Evolutionary conservation across 2,329 filamentous ascomycete species (phyloP).

Genomic region (Arthroderma sp.): DNA sequence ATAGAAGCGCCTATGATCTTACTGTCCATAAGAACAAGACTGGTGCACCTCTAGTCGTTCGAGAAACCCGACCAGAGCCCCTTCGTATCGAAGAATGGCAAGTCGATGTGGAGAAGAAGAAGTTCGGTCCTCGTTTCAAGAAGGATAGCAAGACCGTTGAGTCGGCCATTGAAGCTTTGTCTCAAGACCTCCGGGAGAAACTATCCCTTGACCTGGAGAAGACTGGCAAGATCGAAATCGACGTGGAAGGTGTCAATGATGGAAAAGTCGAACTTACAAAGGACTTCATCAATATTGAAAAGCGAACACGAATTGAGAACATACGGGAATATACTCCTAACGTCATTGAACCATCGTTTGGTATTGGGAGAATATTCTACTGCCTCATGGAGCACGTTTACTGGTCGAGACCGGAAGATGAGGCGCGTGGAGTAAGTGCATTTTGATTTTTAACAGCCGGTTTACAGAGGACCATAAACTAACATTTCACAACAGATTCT

Average conservation of each 20-base stretch:
- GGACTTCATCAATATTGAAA: constrained; percentile 73
- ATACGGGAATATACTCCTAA: constrained; percentile 87
- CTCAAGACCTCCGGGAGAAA: constrained; percentile 70
- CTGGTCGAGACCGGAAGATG: constrained; percentile 77
- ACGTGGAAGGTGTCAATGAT: constrained; percentile 53
- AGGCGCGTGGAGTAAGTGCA: constrained; percentile 70
- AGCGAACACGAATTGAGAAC: constrained; percentile 68
- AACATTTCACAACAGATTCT: constrained; percentile 39
- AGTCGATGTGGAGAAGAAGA: constrained; percentile 82
- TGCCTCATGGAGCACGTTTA: constrained; percentile 87
- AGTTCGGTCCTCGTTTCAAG: constrained; percentile 89
- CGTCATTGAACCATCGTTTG: constrained; percentile 94
- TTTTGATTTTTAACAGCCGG: background rate
- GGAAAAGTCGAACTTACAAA: constrained; percentile 68
- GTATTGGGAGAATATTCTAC: constrained; percentile 90
- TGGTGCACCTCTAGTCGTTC: constrained; percentile 70
- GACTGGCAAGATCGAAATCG: constrained; percentile 61
- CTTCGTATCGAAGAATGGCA: constrained; percentile 75
- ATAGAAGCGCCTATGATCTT: constrained; percentile 88
- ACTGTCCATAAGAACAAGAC: constrained; percentile 89
- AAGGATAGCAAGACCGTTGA: constrained; percentile 84
- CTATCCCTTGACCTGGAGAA: constrained; percentile 60
- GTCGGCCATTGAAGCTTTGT: constrained; percentile 58
- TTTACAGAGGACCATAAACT: background rate
- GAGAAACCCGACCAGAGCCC: constrained; percentile 67